These are phyloP conservation scores for Hypseocharis bilobata DNA, from an alignment of 441 rosid species.

Conservation along the genomic window DNA sequence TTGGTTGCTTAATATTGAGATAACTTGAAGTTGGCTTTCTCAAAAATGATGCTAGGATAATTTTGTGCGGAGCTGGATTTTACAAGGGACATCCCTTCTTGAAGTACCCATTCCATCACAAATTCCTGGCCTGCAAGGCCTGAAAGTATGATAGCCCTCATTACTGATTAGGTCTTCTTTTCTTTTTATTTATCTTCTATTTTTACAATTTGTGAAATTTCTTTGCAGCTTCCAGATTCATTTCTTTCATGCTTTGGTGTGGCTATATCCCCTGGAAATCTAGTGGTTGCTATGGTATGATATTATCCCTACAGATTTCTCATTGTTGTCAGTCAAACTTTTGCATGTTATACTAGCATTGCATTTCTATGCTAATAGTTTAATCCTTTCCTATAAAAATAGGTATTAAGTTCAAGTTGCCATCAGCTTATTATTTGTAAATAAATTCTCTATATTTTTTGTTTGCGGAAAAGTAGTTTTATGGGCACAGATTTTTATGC, in stretches of 20 bases:
- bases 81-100: slow-evolving; percentile 40
- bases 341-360: too few relatives aligned
- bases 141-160: slow-evolving; percentile 43
- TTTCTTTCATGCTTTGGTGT: slow-evolving; percentile 73
- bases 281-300: slow-evolving; percentile 67
- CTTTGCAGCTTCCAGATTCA: slow-evolving; percentile 63
- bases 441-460: too few relatives aligned
- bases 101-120: slow-evolving; percentile 65
- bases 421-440: too few relatives aligned
- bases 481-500: too few relatives aligned
- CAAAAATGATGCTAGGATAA: slow-evolving; percentile 49
- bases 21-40: background rate
- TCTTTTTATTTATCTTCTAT: slow-evolving; percentile 11
- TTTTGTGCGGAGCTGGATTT: slow-evolving; percentile 67
- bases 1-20: background rate
- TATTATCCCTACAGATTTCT: background rate
- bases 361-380: too few relatives aligned
- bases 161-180: slow-evolving; percentile 11
- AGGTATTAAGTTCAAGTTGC: too few relatives aligned
- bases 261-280: slow-evolving; percentile 73
- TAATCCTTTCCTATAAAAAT: too few relatives aligned
- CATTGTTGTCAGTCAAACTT: background rate
- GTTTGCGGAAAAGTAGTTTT: too few relatives aligned
- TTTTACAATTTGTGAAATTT: slow-evolving; percentile 10
- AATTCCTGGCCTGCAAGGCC: slow-evolving; percentile 47